Conservation (phyloP, 495 filamentous ascomycete species). For the Cercophora samala region DNA sequence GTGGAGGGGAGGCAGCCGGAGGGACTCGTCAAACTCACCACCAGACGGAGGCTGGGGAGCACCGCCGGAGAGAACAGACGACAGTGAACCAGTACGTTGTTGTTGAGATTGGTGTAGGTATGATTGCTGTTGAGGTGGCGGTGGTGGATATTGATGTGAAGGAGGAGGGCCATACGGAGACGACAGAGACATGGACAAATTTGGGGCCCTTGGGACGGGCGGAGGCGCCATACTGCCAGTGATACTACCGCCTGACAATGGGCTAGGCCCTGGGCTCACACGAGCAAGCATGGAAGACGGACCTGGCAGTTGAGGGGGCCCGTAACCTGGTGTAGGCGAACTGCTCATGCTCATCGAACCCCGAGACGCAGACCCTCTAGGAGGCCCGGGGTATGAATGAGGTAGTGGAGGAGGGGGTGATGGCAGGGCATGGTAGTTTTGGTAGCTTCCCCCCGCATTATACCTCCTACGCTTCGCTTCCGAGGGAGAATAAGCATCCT, state of each 20-base stretch:
- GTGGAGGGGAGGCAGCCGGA: conserved; percentile 60
- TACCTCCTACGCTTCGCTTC: conserved; percentile 59
- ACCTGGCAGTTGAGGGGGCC: conserved; percentile 7
- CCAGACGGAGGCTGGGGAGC: conserved; percentile 7
- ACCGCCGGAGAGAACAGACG: neutral
- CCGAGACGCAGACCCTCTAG: neutral
- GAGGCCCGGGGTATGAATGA: neutral
- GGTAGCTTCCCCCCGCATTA: conserved; percentile 31
- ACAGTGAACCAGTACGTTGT: neutral
- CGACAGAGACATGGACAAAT: neutral
- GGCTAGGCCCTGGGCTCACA: conserved; percentile 7
- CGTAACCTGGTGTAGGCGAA: conserved; percentile 16
- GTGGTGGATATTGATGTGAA: neutral
- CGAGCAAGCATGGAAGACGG: conserved; percentile 11
- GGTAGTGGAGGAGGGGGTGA: conserved; percentile 21
- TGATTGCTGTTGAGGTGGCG: neutral
- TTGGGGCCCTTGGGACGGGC: neutral
- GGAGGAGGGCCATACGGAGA: conserved; percentile 2
- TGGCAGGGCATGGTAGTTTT: conserved; percentile 22
- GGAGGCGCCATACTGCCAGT: conserved; percentile 8
- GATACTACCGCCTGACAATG: neutral
- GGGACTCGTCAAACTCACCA: conserved; percentile 40
- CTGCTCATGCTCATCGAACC: conserved; percentile 17
- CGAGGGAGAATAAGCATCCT: conserved; percentile 41
- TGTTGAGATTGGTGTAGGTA: neutral